phyloP scores from a whole-genome alignment of 2,329 filamentous ascomycete genomes.

The Epichloe baconii region DNA sequence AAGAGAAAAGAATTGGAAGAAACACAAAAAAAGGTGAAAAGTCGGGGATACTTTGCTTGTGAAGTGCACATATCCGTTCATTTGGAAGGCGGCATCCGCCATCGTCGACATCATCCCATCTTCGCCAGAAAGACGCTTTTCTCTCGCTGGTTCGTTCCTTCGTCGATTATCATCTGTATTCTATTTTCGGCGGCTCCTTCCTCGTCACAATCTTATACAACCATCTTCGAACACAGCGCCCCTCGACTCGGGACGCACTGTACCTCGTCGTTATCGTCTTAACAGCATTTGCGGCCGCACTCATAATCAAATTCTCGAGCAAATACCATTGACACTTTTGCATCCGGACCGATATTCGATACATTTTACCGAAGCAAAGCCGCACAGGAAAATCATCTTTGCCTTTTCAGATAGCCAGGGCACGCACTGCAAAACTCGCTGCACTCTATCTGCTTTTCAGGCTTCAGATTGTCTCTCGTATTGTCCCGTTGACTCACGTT shows the following conservation, averaged over 20 bases:
- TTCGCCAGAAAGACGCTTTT: neutral
- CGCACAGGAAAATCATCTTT: neutral
- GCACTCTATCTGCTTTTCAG: neutral
- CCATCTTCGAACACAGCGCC: neutral
- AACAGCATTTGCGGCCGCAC: neutral
- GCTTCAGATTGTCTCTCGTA: neutral
- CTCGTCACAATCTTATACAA: slow-evolving; percentile 5
- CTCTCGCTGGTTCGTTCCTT: slow-evolving; percentile 2
- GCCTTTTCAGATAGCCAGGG: neutral
- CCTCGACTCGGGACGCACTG: neutral
- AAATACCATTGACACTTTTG: neutral
- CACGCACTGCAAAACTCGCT: neutral
- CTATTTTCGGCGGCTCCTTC: slow-evolving; percentile 14
- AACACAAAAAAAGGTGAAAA: neutral
- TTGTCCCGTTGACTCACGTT: neutral
- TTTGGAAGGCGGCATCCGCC: slow-evolving; percentile 3
- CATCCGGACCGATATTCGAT: neutral
- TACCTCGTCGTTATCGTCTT: slow-evolving; percentile 1
- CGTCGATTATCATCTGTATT: slow-evolving; percentile 24
- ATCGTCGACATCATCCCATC: neutral
- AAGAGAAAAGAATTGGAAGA: neutral
- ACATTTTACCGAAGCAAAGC: neutral
- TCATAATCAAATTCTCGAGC: neutral
- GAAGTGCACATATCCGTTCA: slow-evolving; percentile 1
- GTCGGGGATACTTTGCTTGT: neutral